Evolutionary conservation across 805 yeast genomes (phyloP).

Genomic region (Candida argentea): DNA sequence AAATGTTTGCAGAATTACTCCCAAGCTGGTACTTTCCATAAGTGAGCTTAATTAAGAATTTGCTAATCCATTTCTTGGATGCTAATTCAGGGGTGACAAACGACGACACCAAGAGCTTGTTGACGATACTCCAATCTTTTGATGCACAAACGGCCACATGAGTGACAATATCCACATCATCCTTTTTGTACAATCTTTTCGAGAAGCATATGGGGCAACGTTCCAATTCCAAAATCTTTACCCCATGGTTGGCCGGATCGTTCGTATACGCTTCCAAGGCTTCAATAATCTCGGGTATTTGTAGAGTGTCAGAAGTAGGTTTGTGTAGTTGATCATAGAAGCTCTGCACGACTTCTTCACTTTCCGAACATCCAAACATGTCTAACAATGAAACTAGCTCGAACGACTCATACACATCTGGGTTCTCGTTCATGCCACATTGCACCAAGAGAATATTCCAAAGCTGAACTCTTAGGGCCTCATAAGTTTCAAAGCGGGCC

Average conservation of each 20-base stretch:
- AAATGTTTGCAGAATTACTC: conserved; percentile 78
- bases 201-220: conserved; percentile 76
- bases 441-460: conserved; percentile 57
- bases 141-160: conserved; percentile 84
- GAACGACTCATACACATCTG: conserved; percentile 37
- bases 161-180: conserved; percentile 62
- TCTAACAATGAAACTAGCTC: conserved; percentile 61
- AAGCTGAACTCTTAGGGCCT: conserved; percentile 50
- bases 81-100: conserved; percentile 79
- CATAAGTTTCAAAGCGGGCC: conserved; percentile 60
- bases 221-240: conserved; percentile 47
- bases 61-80: conserved; percentile 80
- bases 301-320: conserved; percentile 43
- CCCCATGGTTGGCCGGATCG: conserved; percentile 7
- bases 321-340: conserved; percentile 39
- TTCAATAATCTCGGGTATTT: conserved; percentile 35
- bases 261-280: conserved; percentile 33
- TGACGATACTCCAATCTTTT: conserved; percentile 63
- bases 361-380: conserved; percentile 42
- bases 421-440: conserved; percentile 33
- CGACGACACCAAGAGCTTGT: conserved; percentile 50
- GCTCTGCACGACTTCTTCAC: conserved; percentile 43
- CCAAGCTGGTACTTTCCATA: conserved; percentile 86
- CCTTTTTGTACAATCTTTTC: conserved; percentile 41
- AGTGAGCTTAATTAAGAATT: conserved; percentile 69